These are phyloP conservation scores for Collybiopsis confluens DNA, from an alignment of 768 basidiomycete species.

Conservation along the genomic window DNA sequence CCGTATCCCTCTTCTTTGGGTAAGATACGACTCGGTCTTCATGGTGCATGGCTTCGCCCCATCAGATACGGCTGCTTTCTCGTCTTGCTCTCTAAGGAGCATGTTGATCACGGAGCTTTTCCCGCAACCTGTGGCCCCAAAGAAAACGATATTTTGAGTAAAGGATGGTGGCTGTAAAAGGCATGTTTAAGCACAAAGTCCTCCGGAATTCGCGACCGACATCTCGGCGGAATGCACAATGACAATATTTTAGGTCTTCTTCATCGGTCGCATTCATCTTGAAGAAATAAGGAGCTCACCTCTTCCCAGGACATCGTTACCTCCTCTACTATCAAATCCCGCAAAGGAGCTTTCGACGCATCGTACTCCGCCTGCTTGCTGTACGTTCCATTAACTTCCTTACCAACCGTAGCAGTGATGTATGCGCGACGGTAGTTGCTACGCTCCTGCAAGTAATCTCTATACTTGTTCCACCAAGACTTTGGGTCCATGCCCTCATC, in stretches of 20 bases:
- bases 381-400: conserved; percentile 11
- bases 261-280: no score
- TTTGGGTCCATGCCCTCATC: conserved; percentile 26
- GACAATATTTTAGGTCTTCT: no score
- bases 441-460: conserved; percentile 22
- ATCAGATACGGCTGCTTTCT: conserved; percentile 21
- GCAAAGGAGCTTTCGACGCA: conserved; percentile 17
- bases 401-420: conserved; percentile 24
- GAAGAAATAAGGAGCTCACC: no score
- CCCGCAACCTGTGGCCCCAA: no score
- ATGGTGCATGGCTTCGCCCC: conserved; percentile 28
- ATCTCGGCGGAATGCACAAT: no score
- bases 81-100: conserved; percentile 21
- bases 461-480: conserved; percentile 25
- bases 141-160: no score
- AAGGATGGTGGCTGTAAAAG: no score
- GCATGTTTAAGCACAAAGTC: no score
- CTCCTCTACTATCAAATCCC: background rate
- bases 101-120: conserved; percentile 32
- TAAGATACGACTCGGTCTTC: conserved; percentile 19
- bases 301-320: conserved; percentile 2
- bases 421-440: conserved; percentile 29
- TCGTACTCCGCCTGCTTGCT: conserved; percentile 23
- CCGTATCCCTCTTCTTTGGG: conserved; percentile 18
- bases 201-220: no score